Evolutionary conservation across 1,284 basidiomycete genomes (phyloP), one percentile per base, ranked within the genome.

Genomic region (Cutaneotrichosporon curvatum): DNA sequence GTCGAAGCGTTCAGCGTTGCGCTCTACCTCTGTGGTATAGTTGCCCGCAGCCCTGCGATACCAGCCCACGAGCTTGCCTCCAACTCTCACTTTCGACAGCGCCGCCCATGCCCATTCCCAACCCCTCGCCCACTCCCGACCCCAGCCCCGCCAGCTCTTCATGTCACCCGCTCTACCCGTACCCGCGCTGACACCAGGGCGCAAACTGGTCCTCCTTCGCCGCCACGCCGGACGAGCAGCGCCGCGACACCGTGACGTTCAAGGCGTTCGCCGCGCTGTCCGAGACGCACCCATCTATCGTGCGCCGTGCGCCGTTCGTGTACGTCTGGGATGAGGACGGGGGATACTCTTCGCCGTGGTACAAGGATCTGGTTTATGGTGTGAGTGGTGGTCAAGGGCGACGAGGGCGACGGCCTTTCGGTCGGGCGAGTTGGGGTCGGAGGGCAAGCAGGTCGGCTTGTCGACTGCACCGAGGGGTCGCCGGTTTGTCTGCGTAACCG

Each of bases 131-230:
- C 37, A 16, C 12, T 14, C 30, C n/a, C 19, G 22, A 43, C 31
- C 57, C n/a, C n/a, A n/a, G n/a, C n/a, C 47, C 55, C 78, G 73
- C 53, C 43, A n/a, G n/a, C n/a, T n/a, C 31, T 43, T 43, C 30
- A 19, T 4, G 33, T 10, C 37, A 31, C 23, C 25, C 36, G 44
- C 21, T 12, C 15, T 40, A 16, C 31, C 9, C 25, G 25, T 34
- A n/a, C 16, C 8, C 9, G 18, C 5, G 30, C 23, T 40, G 16
- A 41, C 16, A 1, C 15, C 55, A 81, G 76, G 82, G 82, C 18
- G 81, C 81, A 31, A 81, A 82, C 63, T 84, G 81, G 81, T 77
- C 77, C 15, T 80, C 82, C 4, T 77, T 79, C 48, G 74, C 71
- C 9, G 60, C 63, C 19, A 70, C 64, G 34, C 57, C 63, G 25